Evolutionary conservation across 2,329 filamentous ascomycete genomes (phyloP), one percentile per base, ranked within the genome.

Genomic region (Malbranchea cinnamomea): DNA sequence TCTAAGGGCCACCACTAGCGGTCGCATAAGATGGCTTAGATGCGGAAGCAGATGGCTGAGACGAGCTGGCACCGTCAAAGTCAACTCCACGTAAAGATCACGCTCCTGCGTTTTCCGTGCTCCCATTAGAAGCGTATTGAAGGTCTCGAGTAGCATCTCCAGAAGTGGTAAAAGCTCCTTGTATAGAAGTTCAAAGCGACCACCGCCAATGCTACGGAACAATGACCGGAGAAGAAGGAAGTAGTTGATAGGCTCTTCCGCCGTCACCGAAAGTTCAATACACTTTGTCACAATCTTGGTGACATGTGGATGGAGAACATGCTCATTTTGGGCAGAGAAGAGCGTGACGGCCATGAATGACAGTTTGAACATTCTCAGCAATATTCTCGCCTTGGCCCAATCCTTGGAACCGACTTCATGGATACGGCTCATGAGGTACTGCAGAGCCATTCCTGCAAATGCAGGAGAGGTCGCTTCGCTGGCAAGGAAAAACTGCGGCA

Each of bases 291-390:
- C 83, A 40, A 99, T 92, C 50, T 91, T 91, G 32, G 91, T 85
- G 29, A 98, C 87, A 52, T 98, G 89, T 0, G 91, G 91, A 31
- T 95, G 65, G 9, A 99, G 65, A 2, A 99, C 84, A 49, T 89
- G 80, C 56, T 99, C 89, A 45, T 99, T 99, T 48, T 94, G 85
- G 6, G 71, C 68, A 0, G 84, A 84, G 53, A 98, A 99, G 1
- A 99, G 65, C 0, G 89, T 98, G 22, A 99, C 89, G 0, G 91
- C 91, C 89, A 99, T 98, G 54, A 98, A 98, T 1, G 87, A 92
- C 29, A 99, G 60, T 57, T 99, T 99, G 62, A 95, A 99, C 30
- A 99, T 72, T 32, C 91, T 72, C 29, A 99, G 61, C 19, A 99
- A 60, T 27, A 98, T 93, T 4, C 84, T 87, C 0, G 89, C 87